These are phyloP conservation scores for Mortierella sp. DNA, from an alignment of 371 early-diverging fungal species.

Conservation along the genomic window DNA sequence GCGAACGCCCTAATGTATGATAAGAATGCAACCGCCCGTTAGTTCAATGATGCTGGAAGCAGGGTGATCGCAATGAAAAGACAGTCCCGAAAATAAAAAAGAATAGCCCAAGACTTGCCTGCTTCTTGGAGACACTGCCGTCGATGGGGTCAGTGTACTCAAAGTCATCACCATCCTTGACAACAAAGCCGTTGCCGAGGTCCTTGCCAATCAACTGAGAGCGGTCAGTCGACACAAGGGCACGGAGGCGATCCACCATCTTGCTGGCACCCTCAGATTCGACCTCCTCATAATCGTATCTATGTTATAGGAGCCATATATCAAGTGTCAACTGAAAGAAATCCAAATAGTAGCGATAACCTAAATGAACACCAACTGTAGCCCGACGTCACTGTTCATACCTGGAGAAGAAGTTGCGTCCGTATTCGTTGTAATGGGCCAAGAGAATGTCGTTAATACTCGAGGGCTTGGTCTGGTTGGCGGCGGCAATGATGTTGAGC, in stretches of 20 bases:
- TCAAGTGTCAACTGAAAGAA: neutral
- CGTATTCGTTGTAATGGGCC: constrained; percentile 86
- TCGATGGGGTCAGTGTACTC: constrained; percentile 96
- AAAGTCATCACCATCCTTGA: constrained; percentile 90
- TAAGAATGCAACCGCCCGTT: neutral
- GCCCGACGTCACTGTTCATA: constrained; percentile 15
- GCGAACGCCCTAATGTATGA: constrained; percentile 78
- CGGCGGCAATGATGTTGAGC: constrained; percentile 93
- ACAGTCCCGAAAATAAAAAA: neutral
- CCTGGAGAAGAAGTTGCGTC: constrained; percentile 97
- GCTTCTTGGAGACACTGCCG: constrained; percentile 85
- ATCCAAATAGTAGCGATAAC: neutral
- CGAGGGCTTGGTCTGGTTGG: constrained; percentile 67
- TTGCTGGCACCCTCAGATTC: constrained; percentile 82
- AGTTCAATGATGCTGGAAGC: neutral
- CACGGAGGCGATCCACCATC: constrained; percentile 82
- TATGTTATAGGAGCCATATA: constrained; percentile 4
- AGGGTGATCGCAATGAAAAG: neutral
- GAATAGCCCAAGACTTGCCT: constrained; percentile 58
- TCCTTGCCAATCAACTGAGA: constrained; percentile 69
- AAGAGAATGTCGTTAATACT: constrained; percentile 85
- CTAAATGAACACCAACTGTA: too few relatives aligned
- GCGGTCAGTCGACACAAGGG: constrained; percentile 60
- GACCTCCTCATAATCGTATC: constrained; percentile 98
- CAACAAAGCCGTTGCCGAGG: constrained; percentile 69